phyloP scores from a whole-genome alignment of 257 asterid species.

The Henckelia pumila region DNA sequence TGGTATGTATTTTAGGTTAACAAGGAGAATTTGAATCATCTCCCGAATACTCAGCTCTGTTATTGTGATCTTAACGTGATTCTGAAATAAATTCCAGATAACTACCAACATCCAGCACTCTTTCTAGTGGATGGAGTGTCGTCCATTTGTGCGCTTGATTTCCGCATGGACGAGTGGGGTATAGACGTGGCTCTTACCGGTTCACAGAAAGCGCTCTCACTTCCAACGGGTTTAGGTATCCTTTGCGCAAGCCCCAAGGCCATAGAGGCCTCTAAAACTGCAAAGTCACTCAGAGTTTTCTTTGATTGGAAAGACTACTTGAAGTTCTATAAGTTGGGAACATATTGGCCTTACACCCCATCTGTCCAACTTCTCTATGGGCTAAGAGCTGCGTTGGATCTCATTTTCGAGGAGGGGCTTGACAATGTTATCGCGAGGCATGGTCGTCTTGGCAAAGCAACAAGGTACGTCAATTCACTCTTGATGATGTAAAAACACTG shows the following conservation, averaged over 20 bases:
- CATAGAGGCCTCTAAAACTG: conserved; percentile 82
- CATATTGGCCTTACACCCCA: conserved; percentile 99
- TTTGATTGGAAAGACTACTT: conserved; percentile 95
- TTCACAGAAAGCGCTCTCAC: conserved; percentile 95
- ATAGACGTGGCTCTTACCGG: conserved; percentile 94
- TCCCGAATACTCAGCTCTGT: background rate
- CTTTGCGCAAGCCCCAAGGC: conserved; percentile 97
- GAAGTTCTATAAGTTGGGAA: conserved; percentile 86
- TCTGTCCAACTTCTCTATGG: conserved; percentile 96
- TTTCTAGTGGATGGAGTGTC: conserved; percentile 94
- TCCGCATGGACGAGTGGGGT: conserved; percentile 99
- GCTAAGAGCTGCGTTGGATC: conserved; percentile 80
- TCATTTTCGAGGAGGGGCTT: conserved; percentile 94
- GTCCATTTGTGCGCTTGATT: conserved; percentile 95
- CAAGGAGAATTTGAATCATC: background rate
- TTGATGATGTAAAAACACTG: background rate
- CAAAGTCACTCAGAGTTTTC: conserved; percentile 89
- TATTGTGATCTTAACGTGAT: background rate
- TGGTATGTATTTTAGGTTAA: conserved; percentile 40
- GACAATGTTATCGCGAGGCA: conserved; percentile 89
- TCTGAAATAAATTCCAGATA: conserved; percentile 48
- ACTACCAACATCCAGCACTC: conserved; percentile 91
- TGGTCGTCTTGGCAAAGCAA: conserved; percentile 82
- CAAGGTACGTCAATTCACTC: conserved; percentile 46
- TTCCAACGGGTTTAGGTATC: conserved; percentile 94